Conservation (phyloP, 1,139 yeast species). For the Wickerhamiella infanticola region DNA sequence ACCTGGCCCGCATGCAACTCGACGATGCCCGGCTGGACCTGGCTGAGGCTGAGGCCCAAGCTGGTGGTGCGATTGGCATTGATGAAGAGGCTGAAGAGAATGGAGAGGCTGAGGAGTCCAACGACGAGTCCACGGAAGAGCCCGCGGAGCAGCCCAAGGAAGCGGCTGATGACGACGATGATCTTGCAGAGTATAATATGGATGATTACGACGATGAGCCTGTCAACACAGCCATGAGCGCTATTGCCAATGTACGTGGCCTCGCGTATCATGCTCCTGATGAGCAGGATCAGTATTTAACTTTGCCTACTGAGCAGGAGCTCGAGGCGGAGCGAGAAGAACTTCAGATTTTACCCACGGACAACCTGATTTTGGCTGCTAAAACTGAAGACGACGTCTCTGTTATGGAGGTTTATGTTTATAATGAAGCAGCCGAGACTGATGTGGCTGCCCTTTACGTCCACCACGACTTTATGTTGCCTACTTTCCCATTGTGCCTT, state of each 20-base stretch:
- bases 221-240: slow-evolving; percentile 41
- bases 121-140: slow-evolving; percentile 35
- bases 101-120: slow-evolving; percentile 17
- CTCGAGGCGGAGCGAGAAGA: slow-evolving; percentile 61
- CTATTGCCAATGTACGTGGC: slow-evolving; percentile 29
- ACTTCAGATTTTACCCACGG: slow-evolving; percentile 76
- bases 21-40: slow-evolving; percentile 56
- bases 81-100: slow-evolving; percentile 18
- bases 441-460: slow-evolving; percentile 63
- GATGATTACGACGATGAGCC: slow-evolving; percentile 68
- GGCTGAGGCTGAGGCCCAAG: slow-evolving; percentile 23
- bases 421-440: slow-evolving; percentile 53
- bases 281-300: slow-evolving; percentile 58
- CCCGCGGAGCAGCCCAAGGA: slow-evolving; percentile 4
- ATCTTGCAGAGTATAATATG: slow-evolving; percentile 66
- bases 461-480: slow-evolving; percentile 93
- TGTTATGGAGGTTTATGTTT: slow-evolving; percentile 80
- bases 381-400: slow-evolving; percentile 95
- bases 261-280: slow-evolving; percentile 43
- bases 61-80: slow-evolving; percentile 4
- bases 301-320: slow-evolving; percentile 47
- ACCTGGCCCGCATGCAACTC: slow-evolving; percentile 70
- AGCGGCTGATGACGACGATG: slow-evolving; percentile 29
- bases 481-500: slow-evolving; percentile 91
- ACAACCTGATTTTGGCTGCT: slow-evolving; percentile 76